These are phyloP conservation scores for Puccinia hordei DNA, from an alignment of 1,284 basidiomycete genomes.

Conservation along the genomic window DNA sequence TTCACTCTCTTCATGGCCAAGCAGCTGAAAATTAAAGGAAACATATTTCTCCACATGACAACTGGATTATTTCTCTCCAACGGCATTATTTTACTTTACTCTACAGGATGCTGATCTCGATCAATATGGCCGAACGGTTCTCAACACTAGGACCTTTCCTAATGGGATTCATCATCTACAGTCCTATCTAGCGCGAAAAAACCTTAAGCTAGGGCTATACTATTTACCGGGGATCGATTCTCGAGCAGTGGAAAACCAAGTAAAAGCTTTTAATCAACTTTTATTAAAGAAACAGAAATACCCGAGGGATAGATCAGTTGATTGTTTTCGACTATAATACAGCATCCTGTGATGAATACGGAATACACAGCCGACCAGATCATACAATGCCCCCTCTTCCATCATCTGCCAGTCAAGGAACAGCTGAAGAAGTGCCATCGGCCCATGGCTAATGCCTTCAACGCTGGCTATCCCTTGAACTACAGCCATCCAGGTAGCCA, in stretches of 20 bases:
- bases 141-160: slow-evolving; percentile 26
- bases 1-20: not conserved
- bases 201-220: slow-evolving; percentile 44
- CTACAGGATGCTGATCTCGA: slow-evolving; percentile 35
- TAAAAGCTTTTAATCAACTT: not conserved
- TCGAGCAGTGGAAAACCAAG: slow-evolving; percentile 33
- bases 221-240: slow-evolving; percentile 49
- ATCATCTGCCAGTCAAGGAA: not conserved
- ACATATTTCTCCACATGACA: not conserved
- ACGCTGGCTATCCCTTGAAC: slow-evolving; percentile 42
- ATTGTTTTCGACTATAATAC: not conserved
- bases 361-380: slow-evolving; percentile 49
- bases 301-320: not conserved
- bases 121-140: slow-evolving; percentile 30
- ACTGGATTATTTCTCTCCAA: not conserved
- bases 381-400: slow-evolving; percentile 33
- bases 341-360: slow-evolving; percentile 32
- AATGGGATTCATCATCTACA: slow-evolving; percentile 21
- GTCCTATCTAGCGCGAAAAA: slow-evolving; percentile 21
- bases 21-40: not conserved
- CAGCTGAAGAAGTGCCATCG: slow-evolving; percentile 23
- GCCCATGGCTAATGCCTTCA: slow-evolving; percentile 45
- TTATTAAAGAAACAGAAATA: not conserved
- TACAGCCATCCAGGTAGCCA: slow-evolving; percentile 49
- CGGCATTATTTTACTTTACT: not conserved